Base-by-base conservation (phyloP, 768 basidiomycete genomes). In the Naganishia kalamii region DNA sequence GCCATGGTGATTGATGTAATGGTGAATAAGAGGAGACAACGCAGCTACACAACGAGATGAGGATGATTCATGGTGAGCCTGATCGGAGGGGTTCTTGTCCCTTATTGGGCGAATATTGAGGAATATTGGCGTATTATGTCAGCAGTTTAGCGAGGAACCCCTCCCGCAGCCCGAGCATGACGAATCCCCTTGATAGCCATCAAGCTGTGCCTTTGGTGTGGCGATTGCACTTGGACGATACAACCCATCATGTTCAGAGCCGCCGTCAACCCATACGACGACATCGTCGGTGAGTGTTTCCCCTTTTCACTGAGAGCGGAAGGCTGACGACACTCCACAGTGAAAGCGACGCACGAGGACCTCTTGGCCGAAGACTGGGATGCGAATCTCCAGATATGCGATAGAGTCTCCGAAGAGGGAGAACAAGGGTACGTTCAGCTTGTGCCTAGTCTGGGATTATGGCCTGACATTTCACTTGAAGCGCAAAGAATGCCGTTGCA, bases 291-390 rank as follows among this genome's bases (percentile, higher is more conserved):
- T 92, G 69, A 76, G 89, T 85, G 37, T 40, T 40, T 23, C 51
- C 8, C 49, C 27, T 4, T 17, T 37, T 11, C 60, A 7, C 21
- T 19, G 21, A 19, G 11, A 12, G 6, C 43, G 62, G 37, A 35
- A 13, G 43, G 41, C 64, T 68, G 54, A 54, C 60, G 41, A 64
- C 43, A 59, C 10, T 62, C 32, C 15, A 59, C 23, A 96, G 93
- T 79, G 72, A 94, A 96, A 80, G 89, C 94, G 35, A 99, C 96
- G n/a, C 91, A 93, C 77, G 96, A 98, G 84, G 92, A 92, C 77
- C 81, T 93, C 65, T 93, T 93, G 0, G 82, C 83, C 62, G 94
- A 96, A 80, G 90, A 96, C 78, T 99, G 96, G 96, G 92, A 92
- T 75, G 81, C 92, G 65, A 90, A 93, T 68, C 75, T 97, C 52